Evolutionary conservation across 176 grass and related monocot genomes (phyloP).

Genomic region (Cenchrus purpureus): DNA sequence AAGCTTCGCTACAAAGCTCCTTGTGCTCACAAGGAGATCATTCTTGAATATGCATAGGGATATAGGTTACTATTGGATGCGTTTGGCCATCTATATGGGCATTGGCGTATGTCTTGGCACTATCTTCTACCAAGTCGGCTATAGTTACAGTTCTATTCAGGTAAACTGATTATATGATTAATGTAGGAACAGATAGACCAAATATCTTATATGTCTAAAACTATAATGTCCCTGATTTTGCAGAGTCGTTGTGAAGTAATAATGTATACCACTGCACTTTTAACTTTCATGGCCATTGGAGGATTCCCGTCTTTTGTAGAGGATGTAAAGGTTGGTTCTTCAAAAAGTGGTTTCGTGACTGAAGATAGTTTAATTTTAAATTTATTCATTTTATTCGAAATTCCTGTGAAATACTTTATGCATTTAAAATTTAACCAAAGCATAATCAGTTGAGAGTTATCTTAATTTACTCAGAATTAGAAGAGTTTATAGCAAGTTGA

Average conservation of each 20-base stretch:
- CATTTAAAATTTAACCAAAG: neutral
- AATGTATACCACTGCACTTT: conserved; percentile 47
- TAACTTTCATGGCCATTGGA: conserved; percentile 59
- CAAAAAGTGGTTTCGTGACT: neutral
- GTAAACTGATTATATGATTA: conserved; percentile 18
- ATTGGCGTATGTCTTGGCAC: conserved; percentile 59
- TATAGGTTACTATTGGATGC: conserved; percentile 66
- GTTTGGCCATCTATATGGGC: conserved; percentile 45
- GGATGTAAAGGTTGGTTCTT: conserved; percentile 29
- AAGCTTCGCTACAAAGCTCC: conserved; percentile 40
- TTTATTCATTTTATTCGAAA: neutral
- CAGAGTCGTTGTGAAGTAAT: conserved; percentile 53
- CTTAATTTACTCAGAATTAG: neutral
- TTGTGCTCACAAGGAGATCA: conserved; percentile 57
- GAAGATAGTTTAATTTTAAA: neutral
- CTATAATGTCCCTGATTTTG: conserved; percentile 18
- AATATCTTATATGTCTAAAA: neutral
- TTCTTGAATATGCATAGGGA: conserved; percentile 66
- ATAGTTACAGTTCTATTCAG: conserved; percentile 57
- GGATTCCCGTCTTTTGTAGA: conserved; percentile 62
- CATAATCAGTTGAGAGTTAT: neutral
- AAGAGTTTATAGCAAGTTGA: too few species aligned
- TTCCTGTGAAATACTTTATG: neutral
- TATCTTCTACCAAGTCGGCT: conserved; percentile 52
- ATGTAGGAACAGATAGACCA: neutral